A percentile compares a stretch with the other conserved stretches of the same genome.
Conservation (phyloP, 495 filamentous ascomycete genomes). For the Neurospora sp. region DNA sequence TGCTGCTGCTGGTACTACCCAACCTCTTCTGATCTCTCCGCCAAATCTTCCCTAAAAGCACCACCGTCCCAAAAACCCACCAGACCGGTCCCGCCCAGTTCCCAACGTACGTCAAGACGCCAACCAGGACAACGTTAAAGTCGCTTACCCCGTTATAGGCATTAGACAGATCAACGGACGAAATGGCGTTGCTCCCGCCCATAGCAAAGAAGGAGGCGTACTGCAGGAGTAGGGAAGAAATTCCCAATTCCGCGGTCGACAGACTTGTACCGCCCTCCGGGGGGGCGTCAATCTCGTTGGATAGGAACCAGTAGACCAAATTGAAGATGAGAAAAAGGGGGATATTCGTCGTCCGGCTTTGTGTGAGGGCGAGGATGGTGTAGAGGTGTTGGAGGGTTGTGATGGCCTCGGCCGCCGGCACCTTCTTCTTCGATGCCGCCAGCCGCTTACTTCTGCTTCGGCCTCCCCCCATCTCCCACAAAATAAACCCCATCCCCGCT, state of each 20-base stretch:
- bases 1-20: too few relatives aligned
- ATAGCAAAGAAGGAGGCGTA: constrained; percentile 80
- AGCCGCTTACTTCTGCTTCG: constrained; percentile 4
- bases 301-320: constrained; percentile 43
- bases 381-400: constrained; percentile 54
- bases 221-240: constrained; percentile 58
- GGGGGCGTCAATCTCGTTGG: constrained; percentile 4
- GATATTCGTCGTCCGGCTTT: constrained; percentile 71
- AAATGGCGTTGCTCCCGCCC: constrained; percentile 87
- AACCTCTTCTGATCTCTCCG: not conserved
- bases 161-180: constrained; percentile 71
- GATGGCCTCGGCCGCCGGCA: constrained; percentile 16
- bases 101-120: constrained; percentile 67
- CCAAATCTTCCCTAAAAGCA: constrained; percentile 36
- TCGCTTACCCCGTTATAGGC: constrained; percentile 73
- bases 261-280: constrained; percentile 24
- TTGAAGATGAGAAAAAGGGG: constrained; percentile 73
- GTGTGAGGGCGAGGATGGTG: constrained; percentile 73
- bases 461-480: not conserved
- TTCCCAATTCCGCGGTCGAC: constrained; percentile 44
- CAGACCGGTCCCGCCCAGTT: constrained; percentile 92
- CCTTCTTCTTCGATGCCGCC: constrained; percentile 1
- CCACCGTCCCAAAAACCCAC: constrained; percentile 57
- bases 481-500: constrained; percentile 22
- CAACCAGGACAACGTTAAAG: constrained; percentile 60